phyloP scores from a whole-genome alignment of 495 filamentous ascomycete genomes.

The Trichoderma reesei region DNA sequence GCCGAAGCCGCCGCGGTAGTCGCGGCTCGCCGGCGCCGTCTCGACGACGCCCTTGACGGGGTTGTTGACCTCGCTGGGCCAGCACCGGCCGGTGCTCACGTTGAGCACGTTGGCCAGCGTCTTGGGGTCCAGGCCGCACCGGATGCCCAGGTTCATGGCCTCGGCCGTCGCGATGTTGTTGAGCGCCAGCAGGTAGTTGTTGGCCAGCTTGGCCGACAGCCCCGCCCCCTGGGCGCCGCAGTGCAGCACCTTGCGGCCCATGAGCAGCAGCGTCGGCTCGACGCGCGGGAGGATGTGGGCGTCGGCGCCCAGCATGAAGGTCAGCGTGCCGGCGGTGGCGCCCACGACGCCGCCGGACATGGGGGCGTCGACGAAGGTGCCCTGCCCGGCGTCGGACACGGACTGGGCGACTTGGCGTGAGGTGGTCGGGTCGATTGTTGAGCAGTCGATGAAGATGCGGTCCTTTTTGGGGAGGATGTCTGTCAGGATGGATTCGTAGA shows the following conservation, averaged over 20 bases:
- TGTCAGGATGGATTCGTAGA: slow-evolving; percentile 56
- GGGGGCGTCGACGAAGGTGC: slow-evolving; percentile 67
- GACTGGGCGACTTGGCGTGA: slow-evolving; percentile 56
- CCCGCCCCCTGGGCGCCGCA: slow-evolving; percentile 73
- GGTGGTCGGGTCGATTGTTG: slow-evolving; percentile 76
- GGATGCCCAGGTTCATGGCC: slow-evolving; percentile 84
- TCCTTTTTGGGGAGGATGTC: slow-evolving; percentile 32
- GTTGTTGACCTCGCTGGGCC: slow-evolving; percentile 89
- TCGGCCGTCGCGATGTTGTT: slow-evolving; percentile 90
- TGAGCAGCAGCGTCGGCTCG: slow-evolving; percentile 54
- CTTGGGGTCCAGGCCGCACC: slow-evolving; percentile 73
- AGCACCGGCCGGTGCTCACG: slow-evolving; percentile 76
- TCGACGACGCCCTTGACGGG: slow-evolving; percentile 79
- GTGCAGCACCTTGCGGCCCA: slow-evolving; percentile 77
- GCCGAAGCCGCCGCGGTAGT: slow-evolving; percentile 76
- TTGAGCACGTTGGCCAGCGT: slow-evolving; percentile 74
- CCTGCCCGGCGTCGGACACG: slow-evolving; percentile 43
- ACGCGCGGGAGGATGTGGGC: slow-evolving; percentile 47
- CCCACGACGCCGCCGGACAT: slow-evolving; percentile 85
- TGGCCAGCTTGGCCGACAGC: slow-evolving; percentile 77
- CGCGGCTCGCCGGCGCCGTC: slow-evolving; percentile 58
- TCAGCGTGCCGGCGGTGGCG: slow-evolving; percentile 61
- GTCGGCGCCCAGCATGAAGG: slow-evolving; percentile 78
- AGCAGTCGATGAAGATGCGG: slow-evolving; percentile 70
- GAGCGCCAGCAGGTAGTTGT: slow-evolving; percentile 87